Percentiles rank a stretch among this genome's conserved stretches.
Evolutionary conservation across 179 eudicot genomes (phyloP).

Genomic region (Carnegiea gigantea): DNA sequence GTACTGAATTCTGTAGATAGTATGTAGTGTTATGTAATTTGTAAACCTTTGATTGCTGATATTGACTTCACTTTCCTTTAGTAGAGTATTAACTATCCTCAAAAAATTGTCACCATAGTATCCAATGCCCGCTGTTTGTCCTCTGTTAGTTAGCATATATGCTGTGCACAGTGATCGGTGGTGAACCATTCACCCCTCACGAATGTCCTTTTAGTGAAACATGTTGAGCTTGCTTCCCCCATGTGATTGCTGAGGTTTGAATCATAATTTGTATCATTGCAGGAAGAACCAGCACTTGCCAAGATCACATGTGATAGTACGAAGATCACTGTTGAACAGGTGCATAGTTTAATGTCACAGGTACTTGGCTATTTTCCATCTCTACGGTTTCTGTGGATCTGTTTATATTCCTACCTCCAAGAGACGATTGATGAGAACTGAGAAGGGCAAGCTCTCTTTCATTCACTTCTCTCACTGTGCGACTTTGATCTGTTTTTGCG

Average conservation of each 20-base stretch:
- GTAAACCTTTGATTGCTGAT: background rate
- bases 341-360: conserved; percentile 98
- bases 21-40: background rate
- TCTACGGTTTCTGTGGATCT: background rate
- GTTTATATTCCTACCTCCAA: background rate
- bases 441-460: background rate
- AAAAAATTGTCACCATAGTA: background rate
- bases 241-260: background rate
- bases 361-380: conserved; percentile 31
- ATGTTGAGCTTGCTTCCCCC: background rate
- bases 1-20: background rate
- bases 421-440: background rate
- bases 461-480: background rate
- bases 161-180: background rate
- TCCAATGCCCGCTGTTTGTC: background rate
- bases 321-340: conserved; percentile 94
- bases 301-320: conserved; percentile 96
- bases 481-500: background rate
- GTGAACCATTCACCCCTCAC: background rate
- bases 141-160: background rate
- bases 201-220: too few species aligned
- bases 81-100: background rate
- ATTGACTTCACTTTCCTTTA: background rate
- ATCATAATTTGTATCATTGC: conserved; percentile 24
- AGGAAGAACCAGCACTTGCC: conserved; percentile 92